Base-by-base conservation (phyloP, 108 stramenopile species). In the Fragilariopsis cylindrus region DNA sequence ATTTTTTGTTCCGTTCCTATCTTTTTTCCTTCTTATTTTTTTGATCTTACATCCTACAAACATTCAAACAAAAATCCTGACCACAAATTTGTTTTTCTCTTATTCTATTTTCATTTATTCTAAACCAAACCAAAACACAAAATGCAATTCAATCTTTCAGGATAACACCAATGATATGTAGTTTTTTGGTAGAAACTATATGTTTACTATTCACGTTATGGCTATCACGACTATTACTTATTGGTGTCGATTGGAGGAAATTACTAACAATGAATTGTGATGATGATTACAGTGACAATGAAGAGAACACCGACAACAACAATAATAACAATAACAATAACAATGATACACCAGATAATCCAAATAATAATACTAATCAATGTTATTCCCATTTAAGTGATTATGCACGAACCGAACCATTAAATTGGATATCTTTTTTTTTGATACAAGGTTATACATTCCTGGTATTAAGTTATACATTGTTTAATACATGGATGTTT, bases 121-220 rank as follows among this genome's bases (percentile, higher is more conserved):
- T 30, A 2, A 30, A 30, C 30, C 30, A 2, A 30, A 30, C 30
- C 30, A 30, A 30, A 30, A 30, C 21, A 21, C 21, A 30, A 1
- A 30, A 30, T 30, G 1, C 30, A 30, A 30, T 30, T 30, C 2
- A n/a, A n/a, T 30, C 2, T 2, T 21, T 21, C 0, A 30, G 30
- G 30, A 66, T 98, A 18, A 79, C 82, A 3, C 84, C 96, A 54
- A 96, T 96, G 18, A 71, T 96, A 6, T 90, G 93, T 19, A 81
- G 86, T 53, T 96, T 95, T 8, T 63, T 92, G 12, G 95, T 96
- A 4, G 91, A 96, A 58, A 74, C 98, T 4, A 53, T 85, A 4
- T 87, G 95, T 4, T 77, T 98, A 30, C 88, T 94, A 40, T 95
- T 98, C 73, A 97, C 98, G 18, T 79, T 98, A 39, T 82, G 84